Base-by-base conservation (phyloP, 1,284 basidiomycete genomes). In the Somion occarium region DNA sequence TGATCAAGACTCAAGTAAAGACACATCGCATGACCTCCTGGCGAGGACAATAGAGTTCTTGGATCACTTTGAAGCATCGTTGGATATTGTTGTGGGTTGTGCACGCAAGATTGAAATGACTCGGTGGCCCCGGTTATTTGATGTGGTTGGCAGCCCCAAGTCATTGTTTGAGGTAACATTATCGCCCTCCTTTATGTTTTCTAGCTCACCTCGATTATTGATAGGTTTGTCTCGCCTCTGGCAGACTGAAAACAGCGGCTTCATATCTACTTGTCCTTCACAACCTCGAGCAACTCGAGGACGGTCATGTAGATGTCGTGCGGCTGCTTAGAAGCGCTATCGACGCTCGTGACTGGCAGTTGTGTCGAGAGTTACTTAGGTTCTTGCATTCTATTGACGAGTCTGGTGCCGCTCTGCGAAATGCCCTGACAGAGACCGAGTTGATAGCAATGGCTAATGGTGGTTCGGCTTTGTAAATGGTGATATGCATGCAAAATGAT, bases 61-160 rank as follows among this genome's bases (percentile, higher is more conserved):
- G 58, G 96, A 99, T 64, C 85, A 98, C 66, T 99, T 98, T 64
- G 88, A 93, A 53, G 86, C 83, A 48, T 82, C 89, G 3, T 73
- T 98, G 49, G 91, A 97, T 54, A 94, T 99, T 3, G 91, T 99
- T 1, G 96, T 98, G 5, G 87, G 91, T 4, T 98, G 96, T 63
- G 97, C 97, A 5, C 78, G 97, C 45, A 99, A 99, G 73, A 99
- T 94, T 2, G 97, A 99, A 69, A 83, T 96, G 61, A 87, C 91
- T 4, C 74, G 91, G 44, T 99, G 97, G 97, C 79, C 79, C 30
- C 79, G 86, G 53, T 72, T 99, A 22, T 99, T 99, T 64, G 84
- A 83, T 51, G 79, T 91, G 15, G 94, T 97, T 3, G 97, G 97
- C 1, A 87, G 85, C 58, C 96, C 97, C 0, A 85, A 92, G 60